Evolutionary conservation across 257 asterid species (phyloP), one percentile per base, ranked within the genome.

Genomic region (Nicotiana benthamiana): DNA sequence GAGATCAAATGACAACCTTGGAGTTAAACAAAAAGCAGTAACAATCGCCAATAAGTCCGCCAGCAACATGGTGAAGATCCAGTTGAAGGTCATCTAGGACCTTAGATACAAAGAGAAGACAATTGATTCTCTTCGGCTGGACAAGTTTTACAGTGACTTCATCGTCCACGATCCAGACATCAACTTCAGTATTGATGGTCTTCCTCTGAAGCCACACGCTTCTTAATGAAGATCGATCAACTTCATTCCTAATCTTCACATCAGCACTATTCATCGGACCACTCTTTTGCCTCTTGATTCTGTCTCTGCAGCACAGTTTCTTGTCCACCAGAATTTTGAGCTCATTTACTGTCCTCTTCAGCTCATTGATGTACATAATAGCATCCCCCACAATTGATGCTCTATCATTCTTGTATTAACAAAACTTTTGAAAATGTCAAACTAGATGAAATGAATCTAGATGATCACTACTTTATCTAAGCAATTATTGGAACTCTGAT

Each of bases 41-140:
- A 43, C 89, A 89, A 81, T 95, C 97, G 3, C 98, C 98, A 61
- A 92, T 90, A 9, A 95, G 91, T 15, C 99, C 99, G 2, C 97
- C 98, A 26, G 97, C 97, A 83, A 95, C 97, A 88, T 95, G 97
- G 62, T 92, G 94, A 34, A 93, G 93, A 87, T 93, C 97, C 7
- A 95, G 87, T 83, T 93, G 95, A 80, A 95, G 91, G 36, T 93
- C 97, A 84, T 95, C 97, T 26, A 95, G 92, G 46, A 86, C 92
- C 84, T 87, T 95, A 6, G 98, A 92, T 5, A 89, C 98, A 30
- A 84, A 88, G 26, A 93, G 83, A 64, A 95, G 57, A 67, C 99
- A 92, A 48, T 93, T 95, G 81, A 90, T 87, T 64, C 93, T 90
- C 92, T 91, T 95, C 72, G 92, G 97, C 74, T 95, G 99, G 65